Conservation (phyloP, 176 grass and related monocot genomes). For the Oryza meyeriana region DNA sequence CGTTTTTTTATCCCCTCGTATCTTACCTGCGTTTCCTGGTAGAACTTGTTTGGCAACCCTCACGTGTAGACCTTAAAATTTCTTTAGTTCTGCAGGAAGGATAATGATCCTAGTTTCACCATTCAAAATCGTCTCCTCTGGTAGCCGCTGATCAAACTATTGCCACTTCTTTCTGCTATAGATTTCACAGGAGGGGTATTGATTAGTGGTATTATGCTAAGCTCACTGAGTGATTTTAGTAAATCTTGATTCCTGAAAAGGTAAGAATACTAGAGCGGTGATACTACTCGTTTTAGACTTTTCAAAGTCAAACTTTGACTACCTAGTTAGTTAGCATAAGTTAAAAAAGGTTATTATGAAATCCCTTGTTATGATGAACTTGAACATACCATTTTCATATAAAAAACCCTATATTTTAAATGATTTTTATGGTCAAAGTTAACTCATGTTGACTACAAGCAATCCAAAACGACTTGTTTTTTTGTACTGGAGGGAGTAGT, state of each 20-base stretch:
- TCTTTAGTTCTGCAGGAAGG: background rate
- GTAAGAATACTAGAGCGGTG: background rate
- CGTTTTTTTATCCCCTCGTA: background rate
- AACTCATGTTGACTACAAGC: too few relatives aligned
- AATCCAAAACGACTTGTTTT: too few relatives aligned
- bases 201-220: background rate
- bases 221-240: background rate
- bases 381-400: too few relatives aligned
- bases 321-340: too few relatives aligned
- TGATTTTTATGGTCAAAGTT: too few relatives aligned
- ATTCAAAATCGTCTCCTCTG: background rate
- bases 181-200: background rate
- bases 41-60: background rate
- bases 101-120: background rate
- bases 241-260: conserved; percentile 9
- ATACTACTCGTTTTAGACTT: too few relatives aligned
- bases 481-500: too few relatives aligned
- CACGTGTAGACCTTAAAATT: background rate
- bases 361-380: too few relatives aligned
- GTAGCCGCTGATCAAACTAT: background rate
- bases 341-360: too few relatives aligned
- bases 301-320: too few relatives aligned
- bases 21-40: background rate
- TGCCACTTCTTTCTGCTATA: background rate
- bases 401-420: too few relatives aligned